Conservation (phyloP, 306 rosid species). For the Citrullus mucosospermus region DNA sequence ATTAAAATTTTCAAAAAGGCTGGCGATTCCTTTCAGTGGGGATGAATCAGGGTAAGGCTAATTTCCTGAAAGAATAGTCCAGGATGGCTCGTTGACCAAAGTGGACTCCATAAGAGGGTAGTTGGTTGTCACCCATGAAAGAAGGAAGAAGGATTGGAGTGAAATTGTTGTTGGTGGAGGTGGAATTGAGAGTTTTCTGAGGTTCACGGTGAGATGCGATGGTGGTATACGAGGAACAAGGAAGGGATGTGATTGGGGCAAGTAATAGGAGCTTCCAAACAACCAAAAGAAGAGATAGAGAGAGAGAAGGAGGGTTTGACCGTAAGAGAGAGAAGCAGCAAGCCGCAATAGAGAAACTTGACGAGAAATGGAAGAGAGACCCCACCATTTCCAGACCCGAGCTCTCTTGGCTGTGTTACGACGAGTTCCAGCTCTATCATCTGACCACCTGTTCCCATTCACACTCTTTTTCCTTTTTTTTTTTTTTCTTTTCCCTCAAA, state of each 20-base stretch:
- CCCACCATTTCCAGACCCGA: constrained; percentile 4
- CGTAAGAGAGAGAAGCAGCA: background rate
- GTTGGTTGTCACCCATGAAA: background rate
- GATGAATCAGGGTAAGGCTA: background rate
- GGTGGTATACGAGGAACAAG: background rate
- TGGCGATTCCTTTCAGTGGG: background rate
- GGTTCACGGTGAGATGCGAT: background rate
- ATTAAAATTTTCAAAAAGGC: background rate
- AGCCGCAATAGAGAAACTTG: background rate
- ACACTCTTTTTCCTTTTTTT: background rate
- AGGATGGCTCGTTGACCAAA: background rate
- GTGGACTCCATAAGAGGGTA: background rate
- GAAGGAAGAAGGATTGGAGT: background rate
- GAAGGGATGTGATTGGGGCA: constrained; percentile 1
- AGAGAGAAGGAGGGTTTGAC: background rate
- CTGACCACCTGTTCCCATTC: background rate
- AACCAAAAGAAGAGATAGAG: background rate
- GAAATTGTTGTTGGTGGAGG: background rate
- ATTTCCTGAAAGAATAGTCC: background rate
- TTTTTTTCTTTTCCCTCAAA: background rate
- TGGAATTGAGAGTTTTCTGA: background rate
- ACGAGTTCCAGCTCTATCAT: background rate
- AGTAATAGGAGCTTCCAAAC: background rate
- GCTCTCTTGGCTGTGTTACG: background rate
- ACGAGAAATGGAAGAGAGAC: background rate